A percentile compares a stretch with the other conserved stretches of the same genome.
These are phyloP conservation scores for Arthrobotrys musiformis DNA, from an alignment of 2,329 filamentous ascomycete genomes.

Conservation along the genomic window DNA sequence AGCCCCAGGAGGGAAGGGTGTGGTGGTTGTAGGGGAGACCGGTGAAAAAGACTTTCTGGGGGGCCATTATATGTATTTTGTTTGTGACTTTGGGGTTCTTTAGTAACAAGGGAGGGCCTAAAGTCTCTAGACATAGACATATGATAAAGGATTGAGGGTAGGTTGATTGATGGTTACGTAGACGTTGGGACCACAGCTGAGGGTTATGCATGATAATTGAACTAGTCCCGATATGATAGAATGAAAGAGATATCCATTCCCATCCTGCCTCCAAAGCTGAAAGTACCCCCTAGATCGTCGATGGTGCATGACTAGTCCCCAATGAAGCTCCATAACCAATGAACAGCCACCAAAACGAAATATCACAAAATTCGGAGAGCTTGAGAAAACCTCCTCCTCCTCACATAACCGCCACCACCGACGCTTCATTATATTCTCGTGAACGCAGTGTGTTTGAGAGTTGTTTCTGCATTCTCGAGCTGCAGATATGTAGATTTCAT, in stretches of 20 bases:
- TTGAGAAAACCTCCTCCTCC: no score
- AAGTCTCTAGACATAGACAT: no score
- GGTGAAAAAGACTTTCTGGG: conserved; percentile 44
- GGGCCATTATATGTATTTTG: conserved; percentile 19
- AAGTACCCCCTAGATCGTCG: background rate
- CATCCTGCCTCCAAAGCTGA: background rate
- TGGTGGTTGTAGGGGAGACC: conserved; percentile 48
- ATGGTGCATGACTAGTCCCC: background rate
- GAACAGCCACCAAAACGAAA: no score
- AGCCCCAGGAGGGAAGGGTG: conserved; percentile 50
- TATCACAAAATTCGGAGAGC: no score
- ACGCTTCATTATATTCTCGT: no score
- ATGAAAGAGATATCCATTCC: background rate
- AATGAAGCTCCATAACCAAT: background rate
- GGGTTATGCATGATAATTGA: background rate
- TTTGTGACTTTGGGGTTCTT: no score
- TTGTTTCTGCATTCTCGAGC: no score
- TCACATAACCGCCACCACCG: no score
- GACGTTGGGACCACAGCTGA: background rate
- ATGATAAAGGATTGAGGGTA: background rate
- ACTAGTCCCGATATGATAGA: conserved; percentile 1
- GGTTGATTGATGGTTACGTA: no score
- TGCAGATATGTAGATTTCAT: no score
- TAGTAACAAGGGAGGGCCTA: no score
- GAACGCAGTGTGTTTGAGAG: no score